phyloP scores from a whole-genome alignment of 139 green algal species.

The Chloropicon primus region DNA sequence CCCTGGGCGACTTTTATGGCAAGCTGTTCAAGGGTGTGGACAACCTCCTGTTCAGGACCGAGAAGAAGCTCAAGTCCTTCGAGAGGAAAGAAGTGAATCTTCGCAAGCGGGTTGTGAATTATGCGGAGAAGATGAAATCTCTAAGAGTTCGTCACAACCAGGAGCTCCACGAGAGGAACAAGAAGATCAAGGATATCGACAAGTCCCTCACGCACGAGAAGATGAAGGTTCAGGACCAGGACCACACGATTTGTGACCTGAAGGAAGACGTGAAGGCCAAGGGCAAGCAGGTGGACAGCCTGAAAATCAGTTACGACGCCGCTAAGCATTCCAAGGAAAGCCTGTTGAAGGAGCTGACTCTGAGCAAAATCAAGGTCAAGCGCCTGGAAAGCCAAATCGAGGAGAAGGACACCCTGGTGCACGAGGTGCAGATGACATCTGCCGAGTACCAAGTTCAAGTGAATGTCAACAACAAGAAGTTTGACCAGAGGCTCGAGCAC shows the following conservation, averaged over 20 bases:
- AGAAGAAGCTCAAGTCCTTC: background rate
- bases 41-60: background rate
- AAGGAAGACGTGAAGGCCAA: background rate
- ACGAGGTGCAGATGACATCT: background rate
- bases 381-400: background rate
- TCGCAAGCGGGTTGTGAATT: background rate
- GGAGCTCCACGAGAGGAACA: background rate
- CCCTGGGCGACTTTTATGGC: background rate
- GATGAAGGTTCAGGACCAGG: background rate
- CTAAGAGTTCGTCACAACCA: background rate
- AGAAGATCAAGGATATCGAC: background rate
- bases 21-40: background rate
- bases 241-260: background rate
- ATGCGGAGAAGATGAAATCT: background rate
- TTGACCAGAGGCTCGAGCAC: background rate
- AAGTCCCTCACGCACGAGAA: background rate
- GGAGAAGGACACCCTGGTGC: background rate
- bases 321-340: background rate
- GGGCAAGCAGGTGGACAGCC: background rate
- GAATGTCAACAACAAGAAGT: background rate
- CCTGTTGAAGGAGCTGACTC: background rate
- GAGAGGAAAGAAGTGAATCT: background rate
- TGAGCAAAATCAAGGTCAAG: background rate
- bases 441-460: background rate
- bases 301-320: background rate